Evolutionary conservation across 176 grass and related monocot genomes (phyloP).

Genomic region (Phoenix dactylifera): DNA sequence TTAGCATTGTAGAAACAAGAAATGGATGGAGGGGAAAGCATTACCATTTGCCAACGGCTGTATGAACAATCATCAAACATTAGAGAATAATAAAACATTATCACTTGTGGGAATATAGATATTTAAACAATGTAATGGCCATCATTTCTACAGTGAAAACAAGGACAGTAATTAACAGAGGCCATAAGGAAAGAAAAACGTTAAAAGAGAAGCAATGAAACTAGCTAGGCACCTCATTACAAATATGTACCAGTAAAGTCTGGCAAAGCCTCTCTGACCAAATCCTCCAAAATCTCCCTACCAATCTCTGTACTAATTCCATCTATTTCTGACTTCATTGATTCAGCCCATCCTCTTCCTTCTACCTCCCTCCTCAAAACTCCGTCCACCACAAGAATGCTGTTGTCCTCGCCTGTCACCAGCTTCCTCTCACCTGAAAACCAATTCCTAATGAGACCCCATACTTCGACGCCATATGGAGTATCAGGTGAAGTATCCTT

Average conservation of each 20-base stretch:
- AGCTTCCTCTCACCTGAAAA: conserved; percentile 26
- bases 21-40: too few relatives aligned
- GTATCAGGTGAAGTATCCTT: conserved; percentile 13
- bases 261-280: conserved; percentile 38
- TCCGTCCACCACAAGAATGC: conserved; percentile 31
- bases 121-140: too few relatives aligned
- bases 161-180: too few relatives aligned
- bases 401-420: conserved; percentile 22
- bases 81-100: too few relatives aligned
- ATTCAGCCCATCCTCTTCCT: conserved; percentile 39
- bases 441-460: conserved; percentile 44
- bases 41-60: too few relatives aligned
- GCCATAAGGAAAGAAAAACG: too few relatives aligned
- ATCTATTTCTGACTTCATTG: conserved; percentile 40
- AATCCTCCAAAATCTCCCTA: conserved; percentile 41
- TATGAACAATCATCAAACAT: too few relatives aligned
- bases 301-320: conserved; percentile 40
- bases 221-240: not conserved
- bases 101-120: too few relatives aligned
- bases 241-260: conserved; percentile 29
- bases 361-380: conserved; percentile 54
- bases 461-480: conserved; percentile 36
- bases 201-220: too few relatives aligned
- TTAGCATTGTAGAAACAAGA: too few relatives aligned
- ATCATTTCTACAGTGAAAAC: too few relatives aligned